Conservation (phyloP, 2,329 filamentous ascomycete genomes). For the Neurospora sp. region DNA sequence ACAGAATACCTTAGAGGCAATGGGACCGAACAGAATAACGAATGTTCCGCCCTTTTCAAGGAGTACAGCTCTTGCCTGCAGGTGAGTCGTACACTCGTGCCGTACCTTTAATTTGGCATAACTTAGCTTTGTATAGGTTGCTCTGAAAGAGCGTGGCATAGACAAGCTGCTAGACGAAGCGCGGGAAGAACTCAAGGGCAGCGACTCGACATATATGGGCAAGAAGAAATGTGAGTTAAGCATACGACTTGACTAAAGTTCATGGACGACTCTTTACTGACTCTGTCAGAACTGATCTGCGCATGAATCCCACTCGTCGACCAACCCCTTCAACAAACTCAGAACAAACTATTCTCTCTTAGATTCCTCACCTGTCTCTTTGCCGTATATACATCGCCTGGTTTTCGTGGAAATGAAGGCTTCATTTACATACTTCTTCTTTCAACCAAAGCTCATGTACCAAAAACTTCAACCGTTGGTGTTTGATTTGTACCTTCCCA, state of each 20-base stretch:
- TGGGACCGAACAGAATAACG: conserved; percentile 62
- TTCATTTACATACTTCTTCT: not conserved
- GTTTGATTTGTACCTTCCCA: not conserved
- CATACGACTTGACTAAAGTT: not conserved
- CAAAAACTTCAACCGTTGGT: not conserved
- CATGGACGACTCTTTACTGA: not conserved
- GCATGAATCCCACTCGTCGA: not conserved
- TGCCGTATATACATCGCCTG: not conserved
- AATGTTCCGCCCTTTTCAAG: conserved; percentile 78
- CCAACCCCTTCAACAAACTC: not conserved
- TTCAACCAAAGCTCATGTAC: not conserved
- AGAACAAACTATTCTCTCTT: not conserved
- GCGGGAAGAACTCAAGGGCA: conserved; percentile 79
- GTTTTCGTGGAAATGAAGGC: not conserved
- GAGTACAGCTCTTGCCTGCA: conserved; percentile 80
- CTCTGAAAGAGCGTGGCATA: conserved; percentile 79
- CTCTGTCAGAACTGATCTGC: not conserved
- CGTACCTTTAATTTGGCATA: not conserved
- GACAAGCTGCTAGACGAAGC: conserved; percentile 89
- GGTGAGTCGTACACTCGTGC: conserved; percentile 38
- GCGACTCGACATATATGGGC: conserved; percentile 57
- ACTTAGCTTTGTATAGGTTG: conserved; percentile 45
- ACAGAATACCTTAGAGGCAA: conserved; percentile 82
- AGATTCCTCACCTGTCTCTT: not conserved
- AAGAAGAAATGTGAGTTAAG: conserved; percentile 23